Percentiles rank a stretch among this genome's conserved stretches.
phyloP scores from a whole-genome alignment of 108 stramenopile genomes.

The Discostella stelligeroides region DNA sequence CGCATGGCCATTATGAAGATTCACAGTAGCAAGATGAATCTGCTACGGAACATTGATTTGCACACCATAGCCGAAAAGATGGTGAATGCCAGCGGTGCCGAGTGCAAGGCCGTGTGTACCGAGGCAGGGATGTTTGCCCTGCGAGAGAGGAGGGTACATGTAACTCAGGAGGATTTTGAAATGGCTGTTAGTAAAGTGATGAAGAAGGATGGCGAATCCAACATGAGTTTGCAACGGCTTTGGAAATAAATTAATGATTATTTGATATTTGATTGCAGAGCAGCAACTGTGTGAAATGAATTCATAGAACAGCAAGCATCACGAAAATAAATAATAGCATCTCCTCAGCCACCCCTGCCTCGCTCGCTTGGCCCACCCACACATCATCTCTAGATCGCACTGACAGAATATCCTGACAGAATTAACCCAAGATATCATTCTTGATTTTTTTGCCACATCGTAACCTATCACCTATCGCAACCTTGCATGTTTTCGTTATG shows the following conservation, averaged over 20 bases:
- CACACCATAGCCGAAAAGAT: constrained; percentile 93
- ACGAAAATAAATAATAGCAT: no score
- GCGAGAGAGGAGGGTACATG: constrained; percentile 97
- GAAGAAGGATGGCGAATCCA: constrained; percentile 98
- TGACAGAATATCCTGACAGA: no score
- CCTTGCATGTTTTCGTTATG: no score
- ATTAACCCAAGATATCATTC: no score
- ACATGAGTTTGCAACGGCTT: constrained; percentile 94
- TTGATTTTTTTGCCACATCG: no score
- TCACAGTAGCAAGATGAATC: constrained; percentile 97
- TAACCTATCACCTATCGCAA: no score
- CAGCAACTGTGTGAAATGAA: no score
- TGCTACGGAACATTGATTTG: constrained; percentile 95
- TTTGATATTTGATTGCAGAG: no score
- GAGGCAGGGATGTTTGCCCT: constrained; percentile 99
- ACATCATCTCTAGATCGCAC: no score
- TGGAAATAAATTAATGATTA: constrained; percentile 89
- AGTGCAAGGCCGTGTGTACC: constrained; percentile 99
- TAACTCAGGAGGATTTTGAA: constrained; percentile 99
- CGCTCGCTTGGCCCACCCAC: no score
- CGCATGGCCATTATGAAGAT: constrained; percentile 94
- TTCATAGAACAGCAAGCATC: no score
- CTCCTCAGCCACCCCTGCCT: no score
- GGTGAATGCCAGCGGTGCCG: constrained; percentile 95
- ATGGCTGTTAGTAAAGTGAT: constrained; percentile 99